A percentile compares a stretch with the other conserved stretches of the same genome.
phyloP scores from a whole-genome alignment of 371 early-diverging fungal genomes.

The Haplosporangium sp. region DNA sequence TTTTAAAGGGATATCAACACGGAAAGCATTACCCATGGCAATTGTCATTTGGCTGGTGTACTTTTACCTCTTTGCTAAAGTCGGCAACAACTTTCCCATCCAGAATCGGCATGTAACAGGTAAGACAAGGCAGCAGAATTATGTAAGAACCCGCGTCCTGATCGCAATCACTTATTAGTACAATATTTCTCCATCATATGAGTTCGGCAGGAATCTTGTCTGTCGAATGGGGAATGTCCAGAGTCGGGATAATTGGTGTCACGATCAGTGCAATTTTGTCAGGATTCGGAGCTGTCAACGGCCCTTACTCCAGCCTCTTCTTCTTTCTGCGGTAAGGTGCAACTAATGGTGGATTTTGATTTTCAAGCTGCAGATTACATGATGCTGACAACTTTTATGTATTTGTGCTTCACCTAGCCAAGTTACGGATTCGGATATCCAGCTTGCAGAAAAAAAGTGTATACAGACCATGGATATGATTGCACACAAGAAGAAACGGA shows the following conservation, averaged over 20 bases:
- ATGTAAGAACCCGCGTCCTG: no score
- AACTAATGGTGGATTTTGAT: background rate
- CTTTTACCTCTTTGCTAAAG: conserved; percentile 76
- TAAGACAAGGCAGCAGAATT: background rate
- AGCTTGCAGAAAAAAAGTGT: conserved; percentile 68
- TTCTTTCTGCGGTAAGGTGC: conserved; percentile 68
- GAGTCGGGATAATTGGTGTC: conserved; percentile 90
- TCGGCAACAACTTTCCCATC: conserved; percentile 68
- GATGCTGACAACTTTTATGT: background rate
- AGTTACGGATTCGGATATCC: conserved; percentile 65
- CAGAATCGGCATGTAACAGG: conserved; percentile 21
- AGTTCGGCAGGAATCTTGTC: conserved; percentile 23
- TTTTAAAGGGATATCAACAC: conserved; percentile 47
- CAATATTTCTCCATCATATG: background rate
- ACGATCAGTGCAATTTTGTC: conserved; percentile 92
- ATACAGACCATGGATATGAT: conserved; percentile 70
- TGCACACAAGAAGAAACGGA: conserved; percentile 68
- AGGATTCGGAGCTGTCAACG: conserved; percentile 94
- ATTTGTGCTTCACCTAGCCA: conserved; percentile 43
- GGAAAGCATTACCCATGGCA: conserved; percentile 60
- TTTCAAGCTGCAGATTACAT: background rate
- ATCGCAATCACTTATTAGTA: no score
- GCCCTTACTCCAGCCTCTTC: conserved; percentile 79
- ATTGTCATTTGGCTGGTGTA: conserved; percentile 67
- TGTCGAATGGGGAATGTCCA: conserved; percentile 68